Evolutionary conservation across 495 filamentous ascomycete species (phyloP).

Genomic region (Trichodelitschia bisporula): DNA sequence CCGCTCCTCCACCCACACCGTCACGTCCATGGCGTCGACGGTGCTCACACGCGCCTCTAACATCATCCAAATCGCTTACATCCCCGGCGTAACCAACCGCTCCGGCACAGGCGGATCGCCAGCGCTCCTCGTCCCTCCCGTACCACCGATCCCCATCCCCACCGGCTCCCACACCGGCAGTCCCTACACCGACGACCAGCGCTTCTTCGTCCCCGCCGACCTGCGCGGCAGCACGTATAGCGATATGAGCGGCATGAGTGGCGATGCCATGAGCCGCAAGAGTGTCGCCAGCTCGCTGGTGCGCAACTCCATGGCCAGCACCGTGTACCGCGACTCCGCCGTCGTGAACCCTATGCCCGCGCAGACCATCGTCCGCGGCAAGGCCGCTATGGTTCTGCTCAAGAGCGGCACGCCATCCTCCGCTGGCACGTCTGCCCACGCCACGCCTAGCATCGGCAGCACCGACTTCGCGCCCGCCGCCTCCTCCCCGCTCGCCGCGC

Average conservation of each 20-base stretch:
- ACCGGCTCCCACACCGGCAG: constrained; percentile 22
- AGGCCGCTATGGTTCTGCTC: constrained; percentile 76
- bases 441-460: constrained; percentile 10
- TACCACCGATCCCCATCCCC: constrained; percentile 69
- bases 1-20: constrained; percentile 62
- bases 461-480: constrained; percentile 8
- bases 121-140: constrained; percentile 63
- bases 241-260: constrained; percentile 31
- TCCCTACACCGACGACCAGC: constrained; percentile 43
- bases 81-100: constrained; percentile 88
- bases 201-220: constrained; percentile 85
- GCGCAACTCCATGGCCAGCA: constrained; percentile 68
- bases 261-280: constrained; percentile 30
- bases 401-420: constrained; percentile 24
- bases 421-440: constrained; percentile 3
- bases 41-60: constrained; percentile 91
- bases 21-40: constrained; percentile 79
- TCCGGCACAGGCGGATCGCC: constrained; percentile 52
- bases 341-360: constrained; percentile 59
- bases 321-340: constrained; percentile 73
- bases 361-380: constrained; percentile 59
- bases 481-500: constrained; percentile 2
- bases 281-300: constrained; percentile 35
- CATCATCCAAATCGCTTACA: constrained; percentile 97
- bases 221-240: constrained; percentile 73